Evolutionary conservation across 495 filamentous ascomycete genomes (phyloP), one percentile per base, ranked within the genome.

Genomic region (Penicillium waksmanii): DNA sequence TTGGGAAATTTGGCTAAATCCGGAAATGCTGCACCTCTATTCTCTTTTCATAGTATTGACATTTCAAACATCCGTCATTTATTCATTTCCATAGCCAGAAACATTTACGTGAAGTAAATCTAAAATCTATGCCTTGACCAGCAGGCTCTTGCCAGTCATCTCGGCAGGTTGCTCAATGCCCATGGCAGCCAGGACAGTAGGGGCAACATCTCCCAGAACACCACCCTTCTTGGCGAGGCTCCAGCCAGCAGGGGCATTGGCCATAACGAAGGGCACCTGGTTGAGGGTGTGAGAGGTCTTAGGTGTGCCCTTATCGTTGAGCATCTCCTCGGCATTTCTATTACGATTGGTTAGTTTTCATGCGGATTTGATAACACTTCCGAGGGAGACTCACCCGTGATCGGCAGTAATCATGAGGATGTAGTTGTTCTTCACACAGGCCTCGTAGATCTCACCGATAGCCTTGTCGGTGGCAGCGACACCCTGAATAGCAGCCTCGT

Each of bases 201-300:
- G 96, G 10, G 95, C 95, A 48, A 98, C 95, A 74, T 98, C 95
- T 52, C 95, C 95, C 53, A 98, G 79, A 18, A 98, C 96, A 71
- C 93, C 95, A 47, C 85, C 85, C 35, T 82, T 78, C 80, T 93
- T 91, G 81, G 91, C 90, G 69, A 98, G 75, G 66, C 85, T 91
- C 89, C 88, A 97, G 63, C 90, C 89, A 66, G 88, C 83, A 27
- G 95, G 95, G 49, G 95, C 93, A 68, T 98, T 98, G 70, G 91
- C 93, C 93, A 98, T 95, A 67, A 98, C 84, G 77, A 98, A 96
- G 11, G 95, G 95, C 51, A 98, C 95, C 74, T 91, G 91, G 83
- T 98, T 98, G 53, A 88, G 93, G 23, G 95, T 98, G 82, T 98
- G 95, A 48, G 91, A 93, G 13, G 95, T 98, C 85, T 98, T 98